Conservation (phyloP, 164 flowering plant species). For the Aristolochia contorta region DNA sequence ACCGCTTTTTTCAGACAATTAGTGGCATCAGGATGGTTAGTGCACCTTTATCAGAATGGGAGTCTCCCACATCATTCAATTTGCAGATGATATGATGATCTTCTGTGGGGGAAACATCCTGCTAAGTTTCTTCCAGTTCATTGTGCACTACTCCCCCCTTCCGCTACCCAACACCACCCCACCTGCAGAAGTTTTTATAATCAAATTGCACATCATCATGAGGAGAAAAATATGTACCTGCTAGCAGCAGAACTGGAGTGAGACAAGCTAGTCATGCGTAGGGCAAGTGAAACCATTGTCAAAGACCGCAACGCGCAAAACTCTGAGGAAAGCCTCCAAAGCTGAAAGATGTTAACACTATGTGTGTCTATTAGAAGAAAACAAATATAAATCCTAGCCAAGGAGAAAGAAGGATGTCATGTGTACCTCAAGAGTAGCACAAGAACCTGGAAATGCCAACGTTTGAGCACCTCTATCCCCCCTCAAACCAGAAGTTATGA, state of each 20-base stretch:
- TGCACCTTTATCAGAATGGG: too few species aligned
- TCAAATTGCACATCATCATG: neutral
- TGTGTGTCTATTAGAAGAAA: slow-evolving; percentile 8
- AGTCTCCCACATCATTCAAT: too few species aligned
- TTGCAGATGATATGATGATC: too few species aligned
- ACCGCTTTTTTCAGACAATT: too few species aligned
- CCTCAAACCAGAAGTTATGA: slow-evolving; percentile 64
- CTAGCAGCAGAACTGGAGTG: slow-evolving; percentile 61
- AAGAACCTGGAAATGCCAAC: slow-evolving; percentile 58
- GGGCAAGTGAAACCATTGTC: slow-evolving; percentile 90
- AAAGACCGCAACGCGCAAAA: slow-evolving; percentile 86
- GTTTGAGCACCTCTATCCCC: slow-evolving; percentile 92
- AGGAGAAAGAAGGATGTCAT: slow-evolving; percentile 7
- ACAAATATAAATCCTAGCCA: slow-evolving; percentile 3
- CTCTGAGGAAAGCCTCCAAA: slow-evolving; percentile 90
- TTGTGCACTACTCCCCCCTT: too few species aligned
- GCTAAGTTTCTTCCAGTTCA: too few species aligned
- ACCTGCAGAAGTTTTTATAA: too few species aligned
- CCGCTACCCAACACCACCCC: too few species aligned
- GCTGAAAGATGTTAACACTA: slow-evolving; percentile 47
- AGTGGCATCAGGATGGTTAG: too few species aligned
- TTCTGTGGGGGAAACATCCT: too few species aligned
- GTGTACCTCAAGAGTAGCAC: slow-evolving; percentile 70
- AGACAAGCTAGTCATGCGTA: slow-evolving; percentile 68
- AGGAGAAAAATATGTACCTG: slow-evolving; percentile 43